phyloP scores from a whole-genome alignment of 768 basidiomycete species.

The Tubosaeta brunneosetosa region DNA sequence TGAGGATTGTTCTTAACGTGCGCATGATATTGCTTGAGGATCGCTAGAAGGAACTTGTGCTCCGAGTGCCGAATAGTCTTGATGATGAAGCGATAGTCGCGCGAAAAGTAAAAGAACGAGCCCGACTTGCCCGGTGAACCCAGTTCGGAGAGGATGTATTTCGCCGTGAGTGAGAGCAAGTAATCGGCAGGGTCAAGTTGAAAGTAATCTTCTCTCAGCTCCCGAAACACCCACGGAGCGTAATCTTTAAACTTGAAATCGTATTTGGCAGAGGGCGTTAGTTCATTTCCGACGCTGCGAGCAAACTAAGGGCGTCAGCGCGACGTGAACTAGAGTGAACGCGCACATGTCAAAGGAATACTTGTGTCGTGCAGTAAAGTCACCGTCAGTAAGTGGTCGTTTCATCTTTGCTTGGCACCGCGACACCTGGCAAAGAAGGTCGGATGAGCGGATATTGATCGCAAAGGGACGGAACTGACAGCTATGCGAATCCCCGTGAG shows the following conservation, averaged over 20 bases:
- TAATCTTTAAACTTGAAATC: slow-evolving; percentile 99
- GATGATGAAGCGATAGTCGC: slow-evolving; percentile 99
- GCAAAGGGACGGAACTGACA: slow-evolving; percentile 41
- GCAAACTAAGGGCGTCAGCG: slow-evolving; percentile 2
- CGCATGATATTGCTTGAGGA: slow-evolving; percentile 77
- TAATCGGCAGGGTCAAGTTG: slow-evolving; percentile 97
- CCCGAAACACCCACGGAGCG: slow-evolving; percentile 96
- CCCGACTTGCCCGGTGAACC: slow-evolving; percentile 98
- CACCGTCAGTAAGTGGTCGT: slow-evolving; percentile 76
- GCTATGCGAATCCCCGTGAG: slow-evolving; percentile 96
- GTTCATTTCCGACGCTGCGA: slow-evolving; percentile 86
- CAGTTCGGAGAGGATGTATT: slow-evolving; percentile 96
- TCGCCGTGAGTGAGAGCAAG: slow-evolving; percentile 90
- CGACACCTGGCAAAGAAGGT: slow-evolving; percentile 60
- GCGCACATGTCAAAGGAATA: slow-evolving; percentile 95
- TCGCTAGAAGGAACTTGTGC: slow-evolving; percentile 85
- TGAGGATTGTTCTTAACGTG: slow-evolving; percentile 91
- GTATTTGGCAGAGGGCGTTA: slow-evolving; percentile 96
- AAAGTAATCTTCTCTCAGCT: slow-evolving; percentile 90
- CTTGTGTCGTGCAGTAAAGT: slow-evolving; percentile 87
- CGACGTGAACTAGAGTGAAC: background rate
- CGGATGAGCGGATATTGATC: slow-evolving; percentile 1
- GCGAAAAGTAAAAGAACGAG: slow-evolving; percentile 98
- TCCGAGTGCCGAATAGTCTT: slow-evolving; percentile 96
- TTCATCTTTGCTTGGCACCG: slow-evolving; percentile 94